Evolutionary conservation across 352 stramenopile species (phyloP).

Genomic region (Thraustotheca clavata): DNA sequence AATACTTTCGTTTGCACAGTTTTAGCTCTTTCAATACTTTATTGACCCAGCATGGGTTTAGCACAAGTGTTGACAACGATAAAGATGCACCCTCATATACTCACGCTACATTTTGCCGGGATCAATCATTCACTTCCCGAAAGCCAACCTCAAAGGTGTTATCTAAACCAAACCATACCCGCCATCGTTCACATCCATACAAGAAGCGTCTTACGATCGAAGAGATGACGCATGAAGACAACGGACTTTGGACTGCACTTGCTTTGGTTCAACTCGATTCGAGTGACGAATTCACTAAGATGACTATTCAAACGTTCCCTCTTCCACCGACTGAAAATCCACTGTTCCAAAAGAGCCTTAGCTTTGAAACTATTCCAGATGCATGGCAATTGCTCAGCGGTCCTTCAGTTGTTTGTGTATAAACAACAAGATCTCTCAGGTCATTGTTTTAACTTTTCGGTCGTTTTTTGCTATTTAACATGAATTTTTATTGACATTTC

Average conservation of each 20-base stretch:
- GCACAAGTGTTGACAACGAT: neutral
- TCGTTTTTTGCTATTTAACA: conserved; percentile 3
- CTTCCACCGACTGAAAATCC: neutral
- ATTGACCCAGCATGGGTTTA: conserved; percentile 1
- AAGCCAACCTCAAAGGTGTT: neutral
- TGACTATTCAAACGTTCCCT: neutral
- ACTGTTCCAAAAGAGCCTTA: neutral
- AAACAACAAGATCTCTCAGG: neutral
- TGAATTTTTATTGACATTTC: neutral
- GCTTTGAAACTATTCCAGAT: neutral
- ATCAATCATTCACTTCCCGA: neutral
- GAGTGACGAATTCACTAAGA: neutral
- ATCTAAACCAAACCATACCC: neutral
- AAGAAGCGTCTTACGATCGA: neutral
- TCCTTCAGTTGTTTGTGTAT: conserved; percentile 12
- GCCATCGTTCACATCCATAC: neutral
- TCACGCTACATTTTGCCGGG: neutral
- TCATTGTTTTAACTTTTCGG: neutral
- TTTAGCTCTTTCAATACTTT: neutral
- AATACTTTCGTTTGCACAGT: conserved; percentile 45
- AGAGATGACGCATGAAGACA: neutral
- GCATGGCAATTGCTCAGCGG: neutral
- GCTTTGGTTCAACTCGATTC: neutral
- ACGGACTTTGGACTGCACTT: conserved; percentile 8
- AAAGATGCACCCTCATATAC: neutral